Conservation (phyloP, 805 yeast genomes). For the Yarrowia sp. region DNA sequence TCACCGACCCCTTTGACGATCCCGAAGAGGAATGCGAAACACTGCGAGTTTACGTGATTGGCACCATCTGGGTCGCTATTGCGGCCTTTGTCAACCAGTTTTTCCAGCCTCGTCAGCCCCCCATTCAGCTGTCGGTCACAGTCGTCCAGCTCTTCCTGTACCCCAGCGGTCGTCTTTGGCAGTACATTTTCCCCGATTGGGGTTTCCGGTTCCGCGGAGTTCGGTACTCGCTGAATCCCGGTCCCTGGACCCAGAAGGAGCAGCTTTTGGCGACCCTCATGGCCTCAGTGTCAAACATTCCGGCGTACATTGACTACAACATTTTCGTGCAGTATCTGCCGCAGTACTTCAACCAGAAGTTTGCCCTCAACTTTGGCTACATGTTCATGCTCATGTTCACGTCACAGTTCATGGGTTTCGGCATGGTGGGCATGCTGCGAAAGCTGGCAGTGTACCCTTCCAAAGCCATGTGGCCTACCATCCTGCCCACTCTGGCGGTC, state of each 20-base stretch:
- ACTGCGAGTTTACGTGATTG: slow-evolving; percentile 53
- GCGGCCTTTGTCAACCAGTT: slow-evolving; percentile 48
- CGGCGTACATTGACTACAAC: slow-evolving; percentile 39
- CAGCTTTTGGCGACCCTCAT: slow-evolving; percentile 64
- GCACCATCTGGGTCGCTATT: slow-evolving; percentile 47
- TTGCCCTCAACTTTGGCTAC: slow-evolving; percentile 48
- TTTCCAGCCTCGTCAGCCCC: slow-evolving; percentile 61
- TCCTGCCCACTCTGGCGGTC: slow-evolving; percentile 60
- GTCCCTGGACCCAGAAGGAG: slow-evolving; percentile 67
- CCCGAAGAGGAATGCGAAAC: slow-evolving; percentile 57
- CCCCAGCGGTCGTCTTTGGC: slow-evolving; percentile 58
- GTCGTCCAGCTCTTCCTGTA: slow-evolving; percentile 64
- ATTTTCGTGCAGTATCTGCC: slow-evolving; percentile 39
- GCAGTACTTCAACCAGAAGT: slow-evolving; percentile 40
- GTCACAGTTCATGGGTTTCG: slow-evolving; percentile 61
- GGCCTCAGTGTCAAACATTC: slow-evolving; percentile 53
- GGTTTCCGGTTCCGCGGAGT: slow-evolving; percentile 48
- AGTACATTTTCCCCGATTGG: slow-evolving; percentile 44
- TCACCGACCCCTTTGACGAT: slow-evolving; percentile 60
- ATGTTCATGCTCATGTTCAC: slow-evolving; percentile 57
- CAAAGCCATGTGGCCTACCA: slow-evolving; percentile 57
- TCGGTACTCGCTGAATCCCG: slow-evolving; percentile 58
- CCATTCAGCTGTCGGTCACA: slow-evolving; percentile 56
- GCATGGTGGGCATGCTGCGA: slow-evolving; percentile 63
- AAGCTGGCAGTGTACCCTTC: slow-evolving; percentile 56